These are phyloP conservation scores for Hawksworthiomyces lignivorus DNA, from an alignment of 2,329 filamentous ascomycete species.

Conservation along the genomic window DNA sequence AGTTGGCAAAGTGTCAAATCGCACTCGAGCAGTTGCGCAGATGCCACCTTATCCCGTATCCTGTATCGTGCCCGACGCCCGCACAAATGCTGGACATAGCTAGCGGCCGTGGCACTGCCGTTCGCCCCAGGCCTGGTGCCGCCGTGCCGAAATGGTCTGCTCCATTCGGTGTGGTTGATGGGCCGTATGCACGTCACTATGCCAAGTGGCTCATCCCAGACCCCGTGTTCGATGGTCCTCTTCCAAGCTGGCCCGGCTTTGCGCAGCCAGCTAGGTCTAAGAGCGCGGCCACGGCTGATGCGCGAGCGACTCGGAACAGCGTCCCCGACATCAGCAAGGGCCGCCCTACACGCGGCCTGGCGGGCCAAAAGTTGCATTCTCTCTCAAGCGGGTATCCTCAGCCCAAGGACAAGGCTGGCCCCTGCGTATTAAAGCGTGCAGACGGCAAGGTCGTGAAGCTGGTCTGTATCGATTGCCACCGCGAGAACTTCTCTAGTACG, in stretches of 20 bases:
- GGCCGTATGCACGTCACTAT: conserved; percentile 90
- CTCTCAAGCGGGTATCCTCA: conserved; percentile 63
- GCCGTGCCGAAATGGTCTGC: conserved; percentile 69
- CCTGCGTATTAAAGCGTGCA: conserved; percentile 75
- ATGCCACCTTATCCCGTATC: conserved; percentile 87
- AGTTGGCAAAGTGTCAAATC: conserved; percentile 90
- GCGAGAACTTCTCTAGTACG: conserved; percentile 89
- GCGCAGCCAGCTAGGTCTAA: conserved; percentile 31
- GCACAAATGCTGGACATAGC: conserved; percentile 63
- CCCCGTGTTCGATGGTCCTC: conserved; percentile 69
- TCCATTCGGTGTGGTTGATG: conserved; percentile 84
- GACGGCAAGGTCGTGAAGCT: conserved; percentile 85
- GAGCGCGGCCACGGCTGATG: conserved; percentile 50
- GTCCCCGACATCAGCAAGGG: conserved; percentile 51
- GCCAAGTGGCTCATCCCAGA: conserved; percentile 92
- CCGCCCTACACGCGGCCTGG: conserved; percentile 39
- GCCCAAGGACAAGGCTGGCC: conserved; percentile 73
- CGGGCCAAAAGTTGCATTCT: conserved; percentile 58
- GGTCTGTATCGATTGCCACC: conserved; percentile 79
- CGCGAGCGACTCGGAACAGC: conserved; percentile 72
- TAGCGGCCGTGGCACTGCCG: conserved; percentile 63
- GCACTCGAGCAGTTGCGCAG: conserved; percentile 89
- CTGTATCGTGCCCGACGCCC: conserved; percentile 59
- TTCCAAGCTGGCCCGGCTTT: conserved; percentile 37
- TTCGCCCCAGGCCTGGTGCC: conserved; percentile 54